Evolutionary conservation across 2,329 filamentous ascomycete species (phyloP), one percentile per base, ranked within the genome.

Genomic region (Fusarium oligoseptatum): DNA sequence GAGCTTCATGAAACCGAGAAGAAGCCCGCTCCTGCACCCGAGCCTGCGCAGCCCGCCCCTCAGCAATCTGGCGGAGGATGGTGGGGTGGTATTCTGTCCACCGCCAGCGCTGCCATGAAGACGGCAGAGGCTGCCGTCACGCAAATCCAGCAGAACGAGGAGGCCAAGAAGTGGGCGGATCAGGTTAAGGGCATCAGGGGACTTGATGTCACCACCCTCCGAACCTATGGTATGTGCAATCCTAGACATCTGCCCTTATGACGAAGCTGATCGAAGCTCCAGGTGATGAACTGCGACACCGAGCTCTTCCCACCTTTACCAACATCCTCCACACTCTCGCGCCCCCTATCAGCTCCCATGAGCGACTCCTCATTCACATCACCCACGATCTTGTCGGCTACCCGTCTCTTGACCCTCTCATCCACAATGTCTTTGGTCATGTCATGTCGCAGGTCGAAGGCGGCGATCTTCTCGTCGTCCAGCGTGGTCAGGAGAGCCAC

Each of bases 371-470:
- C 79, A 98, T 99, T 79, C 97, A 99, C 86, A 97, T 97, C 74
- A 98, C 96, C 10, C 97, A 99, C 86, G 97, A 98, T 83, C 90
- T 99, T 50, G 92, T 95, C 76, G 95, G 95, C 77, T 99, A 99
- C 82, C 97, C 97, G 3, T 96, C 95, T 20, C 91, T 99, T 77
- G 96, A 98, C 81, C 95, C 96, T 20, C 89, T 98, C 64, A 94
- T 98, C 78, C 95, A 98, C 84, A 90, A 90, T 67, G 95, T 97
- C 73, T 99, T 99, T 86, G 93, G 93, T 65, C 92, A 95, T 63
- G 95, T 99, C 79, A 99, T 99, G 97, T 91, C 95, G n/a, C 97
- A 99, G 85, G 97, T 99, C 55, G 97, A 99, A 84, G 97, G 97
- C 74, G 97, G 97, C 65, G 97, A 98, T 79, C 88, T 99, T 20